These are phyloP conservation scores for Aspergillus candidus DNA, from an alignment of 2,329 filamentous ascomycete genomes.

Conservation along the genomic window DNA sequence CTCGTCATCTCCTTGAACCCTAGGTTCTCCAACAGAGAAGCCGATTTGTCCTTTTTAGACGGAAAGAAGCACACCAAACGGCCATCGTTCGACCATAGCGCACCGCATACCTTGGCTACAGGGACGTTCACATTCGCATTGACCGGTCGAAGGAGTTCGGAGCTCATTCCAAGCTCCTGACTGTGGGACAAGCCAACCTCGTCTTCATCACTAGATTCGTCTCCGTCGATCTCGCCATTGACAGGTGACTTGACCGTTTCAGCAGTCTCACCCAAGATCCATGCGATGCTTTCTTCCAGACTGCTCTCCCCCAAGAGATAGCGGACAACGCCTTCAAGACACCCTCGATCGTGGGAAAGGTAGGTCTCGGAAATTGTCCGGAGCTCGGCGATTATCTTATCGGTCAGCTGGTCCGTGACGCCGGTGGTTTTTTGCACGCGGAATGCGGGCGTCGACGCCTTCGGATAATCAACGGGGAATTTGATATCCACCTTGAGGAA, in stretches of 20 bases:
- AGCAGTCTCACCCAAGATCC: constrained; percentile 53
- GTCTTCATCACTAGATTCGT: constrained; percentile 80
- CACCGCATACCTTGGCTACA: constrained; percentile 54
- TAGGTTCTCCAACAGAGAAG: constrained; percentile 44
- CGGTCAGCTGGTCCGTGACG: constrained; percentile 47
- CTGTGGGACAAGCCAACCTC: constrained; percentile 47
- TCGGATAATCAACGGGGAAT: constrained; percentile 54
- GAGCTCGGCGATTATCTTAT: constrained; percentile 47
- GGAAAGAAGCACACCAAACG: constrained; percentile 55
- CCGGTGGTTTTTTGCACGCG: constrained; percentile 53
- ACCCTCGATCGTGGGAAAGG: constrained; percentile 48
- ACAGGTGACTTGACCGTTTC: constrained; percentile 40
- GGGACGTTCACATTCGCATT: constrained; percentile 61
- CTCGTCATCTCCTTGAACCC: constrained; percentile 46
- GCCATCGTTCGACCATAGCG: constrained; percentile 52
- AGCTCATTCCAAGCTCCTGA: constrained; percentile 43
- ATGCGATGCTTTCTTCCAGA: constrained; percentile 52
- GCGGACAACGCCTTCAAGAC: constrained; percentile 56
- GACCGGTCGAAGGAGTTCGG: constrained; percentile 47
- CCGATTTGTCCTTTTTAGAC: constrained; percentile 46
- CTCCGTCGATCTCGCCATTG: constrained; percentile 48
- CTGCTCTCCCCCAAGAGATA: constrained; percentile 56
- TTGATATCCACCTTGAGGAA: constrained; percentile 54
- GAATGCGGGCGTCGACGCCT: constrained; percentile 45
- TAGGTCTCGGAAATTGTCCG: constrained; percentile 51